A percentile compares a stretch with the other conserved stretches of the same genome.
Evolutionary conservation across 78 protist genomes (phyloP).

Genomic region (Dictyostelium brefeldianum): DNA sequence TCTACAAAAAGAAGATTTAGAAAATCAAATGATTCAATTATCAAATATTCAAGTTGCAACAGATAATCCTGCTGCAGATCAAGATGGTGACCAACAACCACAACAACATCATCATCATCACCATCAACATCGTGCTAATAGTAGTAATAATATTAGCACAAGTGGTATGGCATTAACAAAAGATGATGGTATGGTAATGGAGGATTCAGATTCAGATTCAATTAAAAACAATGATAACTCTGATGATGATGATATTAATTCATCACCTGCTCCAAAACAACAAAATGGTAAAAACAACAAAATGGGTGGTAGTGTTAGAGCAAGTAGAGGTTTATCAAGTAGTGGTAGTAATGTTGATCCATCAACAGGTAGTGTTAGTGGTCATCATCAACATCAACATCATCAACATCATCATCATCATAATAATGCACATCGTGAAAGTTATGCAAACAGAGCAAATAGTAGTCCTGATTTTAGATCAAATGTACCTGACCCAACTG

Average conservation of each 20-base stretch:
- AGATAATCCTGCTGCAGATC: background rate
- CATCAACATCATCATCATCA: no score
- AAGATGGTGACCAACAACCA: no score
- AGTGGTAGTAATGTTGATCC: background rate
- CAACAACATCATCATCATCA: background rate
- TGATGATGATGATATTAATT: background rate
- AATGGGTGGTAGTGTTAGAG: background rate
- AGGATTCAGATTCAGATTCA: no score
- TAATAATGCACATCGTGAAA: no score
- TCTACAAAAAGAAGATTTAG: background rate
- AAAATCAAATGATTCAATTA: background rate
- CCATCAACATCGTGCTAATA: background rate
- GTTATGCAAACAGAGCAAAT: background rate
- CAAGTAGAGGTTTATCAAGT: background rate
- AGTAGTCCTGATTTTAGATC: constrained; percentile 15
- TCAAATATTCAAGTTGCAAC: background rate
- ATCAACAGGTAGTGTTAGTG: no score
- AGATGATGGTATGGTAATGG: background rate
- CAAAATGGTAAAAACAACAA: background rate
- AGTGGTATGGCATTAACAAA: background rate
- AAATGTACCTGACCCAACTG: constrained; percentile 16
- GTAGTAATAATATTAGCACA: background rate
- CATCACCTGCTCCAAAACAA: background rate
- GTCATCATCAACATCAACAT: no score
- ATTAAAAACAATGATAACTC: background rate